A percentile compares a stretch with the other conserved stretches of the same genome.
Conservation (phyloP, 1,139 yeast species). For the Pichia norvegensis region DNA sequence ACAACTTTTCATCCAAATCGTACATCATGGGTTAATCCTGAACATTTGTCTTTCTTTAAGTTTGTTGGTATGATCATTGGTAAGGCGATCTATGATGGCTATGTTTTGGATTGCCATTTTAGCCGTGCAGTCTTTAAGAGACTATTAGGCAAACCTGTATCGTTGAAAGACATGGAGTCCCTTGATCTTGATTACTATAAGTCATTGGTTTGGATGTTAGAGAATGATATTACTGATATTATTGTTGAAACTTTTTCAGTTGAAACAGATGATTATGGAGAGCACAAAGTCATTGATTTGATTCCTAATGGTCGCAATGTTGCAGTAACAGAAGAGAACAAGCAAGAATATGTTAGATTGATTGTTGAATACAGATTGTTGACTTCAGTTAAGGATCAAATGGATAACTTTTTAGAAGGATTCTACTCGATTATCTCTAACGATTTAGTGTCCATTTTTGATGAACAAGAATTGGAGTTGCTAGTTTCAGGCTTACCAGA, state of each 20-base stretch:
- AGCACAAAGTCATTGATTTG: slow-evolving; percentile 49
- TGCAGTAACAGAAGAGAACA: slow-evolving; percentile 84
- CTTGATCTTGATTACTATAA: slow-evolving; percentile 89
- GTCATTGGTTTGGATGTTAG: slow-evolving; percentile 92
- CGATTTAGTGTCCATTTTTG: slow-evolving; percentile 79
- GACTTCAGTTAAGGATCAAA: slow-evolving; percentile 78
- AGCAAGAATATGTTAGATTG: slow-evolving; percentile 76
- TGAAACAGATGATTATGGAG: slow-evolving; percentile 93
- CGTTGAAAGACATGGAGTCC: slow-evolving; percentile 91
- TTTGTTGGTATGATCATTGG: slow-evolving; percentile 93
- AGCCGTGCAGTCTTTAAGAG: slow-evolving; percentile 91
- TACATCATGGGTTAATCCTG: slow-evolving; percentile 88
- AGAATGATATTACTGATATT: slow-evolving; percentile 92
- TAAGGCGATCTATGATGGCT: slow-evolving; percentile 83
- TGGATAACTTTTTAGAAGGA: slow-evolving; percentile 78
- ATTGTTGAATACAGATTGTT: slow-evolving; percentile 85
- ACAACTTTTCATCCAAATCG: slow-evolving; percentile 95
- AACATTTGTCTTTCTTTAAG: slow-evolving; percentile 85
- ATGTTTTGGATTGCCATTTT: slow-evolving; percentile 89
- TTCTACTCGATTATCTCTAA: slow-evolving; percentile 91
- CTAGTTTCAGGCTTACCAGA: slow-evolving; percentile 93
- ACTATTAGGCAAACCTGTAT: slow-evolving; percentile 71
- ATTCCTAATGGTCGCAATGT: slow-evolving; percentile 77
- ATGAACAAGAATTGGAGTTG: slow-evolving; percentile 91
- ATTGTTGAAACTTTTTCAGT: slow-evolving; percentile 94